These are phyloP conservation scores for Rhizopogon vulgaris DNA, from an alignment of 768 basidiomycete species.

Conservation along the genomic window DNA sequence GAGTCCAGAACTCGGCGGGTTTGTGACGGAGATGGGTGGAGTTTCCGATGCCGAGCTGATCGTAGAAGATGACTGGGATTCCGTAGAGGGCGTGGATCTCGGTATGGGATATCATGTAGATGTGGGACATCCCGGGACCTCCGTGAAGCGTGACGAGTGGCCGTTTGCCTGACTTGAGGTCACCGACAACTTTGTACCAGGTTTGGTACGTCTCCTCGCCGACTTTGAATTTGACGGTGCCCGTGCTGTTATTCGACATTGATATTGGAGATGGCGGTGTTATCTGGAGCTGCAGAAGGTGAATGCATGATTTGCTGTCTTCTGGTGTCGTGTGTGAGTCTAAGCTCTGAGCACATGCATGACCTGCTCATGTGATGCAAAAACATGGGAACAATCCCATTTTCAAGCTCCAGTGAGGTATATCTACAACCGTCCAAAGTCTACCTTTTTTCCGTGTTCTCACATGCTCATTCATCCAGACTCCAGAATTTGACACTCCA, in stretches of 20 bases:
- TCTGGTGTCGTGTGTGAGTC: background rate
- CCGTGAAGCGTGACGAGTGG: slow-evolving; percentile 43
- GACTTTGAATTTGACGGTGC: slow-evolving; percentile 14
- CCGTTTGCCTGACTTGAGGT: slow-evolving; percentile 22
- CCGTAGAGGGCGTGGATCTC: slow-evolving; percentile 25
- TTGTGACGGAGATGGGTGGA: slow-evolving; percentile 39
- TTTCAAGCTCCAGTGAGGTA: too few species aligned
- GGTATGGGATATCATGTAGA: slow-evolving; percentile 33
- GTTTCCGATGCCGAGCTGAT: slow-evolving; percentile 41
- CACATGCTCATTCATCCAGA: background rate
- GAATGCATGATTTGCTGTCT: background rate
- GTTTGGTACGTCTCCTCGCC: slow-evolving; percentile 29
- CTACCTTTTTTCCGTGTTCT: too few species aligned
- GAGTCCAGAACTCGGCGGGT: slow-evolving; percentile 34
- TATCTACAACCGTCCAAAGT: too few species aligned
- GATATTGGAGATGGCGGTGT: slow-evolving; percentile 1
- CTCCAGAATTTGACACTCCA: background rate
- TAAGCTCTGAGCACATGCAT: background rate
- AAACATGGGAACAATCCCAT: too few species aligned
- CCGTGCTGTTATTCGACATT: slow-evolving; percentile 13
- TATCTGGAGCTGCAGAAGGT: background rate
- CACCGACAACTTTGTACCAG: slow-evolving; percentile 40
- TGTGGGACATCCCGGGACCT: slow-evolving; percentile 37
- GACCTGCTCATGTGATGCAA: too few species aligned
- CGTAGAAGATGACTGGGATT: slow-evolving; percentile 44